These are phyloP conservation scores for Trichoderma simmonsii DNA, from an alignment of 2,329 filamentous ascomycete genomes.

Conservation along the genomic window DNA sequence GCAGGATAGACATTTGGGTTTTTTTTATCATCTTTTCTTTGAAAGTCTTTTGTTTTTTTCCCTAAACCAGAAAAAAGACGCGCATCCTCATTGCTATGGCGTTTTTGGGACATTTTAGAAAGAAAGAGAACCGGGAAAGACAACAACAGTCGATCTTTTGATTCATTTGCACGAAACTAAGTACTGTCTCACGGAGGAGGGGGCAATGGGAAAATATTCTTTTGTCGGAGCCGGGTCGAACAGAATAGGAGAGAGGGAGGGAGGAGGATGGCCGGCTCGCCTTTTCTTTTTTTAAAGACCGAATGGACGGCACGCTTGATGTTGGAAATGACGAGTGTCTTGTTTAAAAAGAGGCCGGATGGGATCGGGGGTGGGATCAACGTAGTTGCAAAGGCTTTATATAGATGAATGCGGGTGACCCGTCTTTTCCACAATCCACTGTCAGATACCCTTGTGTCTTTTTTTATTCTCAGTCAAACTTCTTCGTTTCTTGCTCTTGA, in stretches of 20 bases:
- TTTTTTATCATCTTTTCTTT: constrained; percentile 17
- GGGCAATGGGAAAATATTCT: not conserved
- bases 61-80: constrained; percentile 19
- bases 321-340: constrained; percentile 3
- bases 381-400: constrained; percentile 13
- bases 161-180: constrained; percentile 13
- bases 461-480: not conserved
- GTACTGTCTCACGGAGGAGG: not conserved
- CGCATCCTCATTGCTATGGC: constrained; percentile 29
- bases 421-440: constrained; percentile 18
- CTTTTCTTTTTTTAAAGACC: not conserved
- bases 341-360: not conserved
- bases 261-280: not conserved
- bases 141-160: constrained; percentile 17
- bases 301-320: not conserved
- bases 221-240: constrained; percentile 1
- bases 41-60: constrained; percentile 8
- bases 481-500: not conserved
- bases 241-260: not conserved
- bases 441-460: constrained; percentile 10
- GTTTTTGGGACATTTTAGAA: constrained; percentile 30
- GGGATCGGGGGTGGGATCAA: not conserved
- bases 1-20: constrained; percentile 27
- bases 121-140: constrained; percentile 20
- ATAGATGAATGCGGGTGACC: constrained; percentile 17